Evolutionary conservation across 768 basidiomycete genomes (phyloP).

Genomic region (Ephemerocybe angulata): DNA sequence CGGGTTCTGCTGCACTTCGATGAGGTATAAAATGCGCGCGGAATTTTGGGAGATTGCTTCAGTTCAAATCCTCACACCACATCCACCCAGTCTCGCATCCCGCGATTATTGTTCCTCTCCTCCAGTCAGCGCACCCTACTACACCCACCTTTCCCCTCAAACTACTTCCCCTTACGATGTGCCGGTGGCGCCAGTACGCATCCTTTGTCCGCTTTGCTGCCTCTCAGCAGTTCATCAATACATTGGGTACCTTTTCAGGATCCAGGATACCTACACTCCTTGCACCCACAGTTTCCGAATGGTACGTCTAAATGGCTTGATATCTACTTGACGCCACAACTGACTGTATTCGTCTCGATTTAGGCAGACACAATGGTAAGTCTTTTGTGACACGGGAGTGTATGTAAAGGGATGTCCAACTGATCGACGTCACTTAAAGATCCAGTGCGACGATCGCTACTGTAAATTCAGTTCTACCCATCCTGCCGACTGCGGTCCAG

Average conservation of each 20-base stretch:
- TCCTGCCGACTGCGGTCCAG: conserved; percentile 54
- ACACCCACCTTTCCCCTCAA: conserved; percentile 19
- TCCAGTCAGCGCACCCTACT: conserved; percentile 3
- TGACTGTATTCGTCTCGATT: conserved; percentile 5
- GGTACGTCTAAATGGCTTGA: conserved; percentile 34
- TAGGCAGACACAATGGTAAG: conserved; percentile 63
- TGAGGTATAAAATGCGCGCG: not conserved
- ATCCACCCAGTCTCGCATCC: not conserved
- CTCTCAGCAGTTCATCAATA: conserved; percentile 12
- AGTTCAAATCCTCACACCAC: not conserved
- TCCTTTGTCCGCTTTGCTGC: conserved; percentile 5
- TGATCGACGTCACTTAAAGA: conserved; percentile 34
- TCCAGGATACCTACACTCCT: conserved; percentile 55
- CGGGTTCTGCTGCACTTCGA: not conserved
- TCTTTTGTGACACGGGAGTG: conserved; percentile 8
- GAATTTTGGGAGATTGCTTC: not conserved
- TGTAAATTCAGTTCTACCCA: conserved; percentile 74
- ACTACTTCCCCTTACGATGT: conserved; percentile 39
- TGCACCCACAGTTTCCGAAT: conserved; percentile 54
- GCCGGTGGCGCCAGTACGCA: conserved; percentile 66
- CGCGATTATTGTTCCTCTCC: not conserved
- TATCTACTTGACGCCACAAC: not conserved
- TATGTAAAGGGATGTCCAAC: not conserved
- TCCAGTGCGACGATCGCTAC: conserved; percentile 57
- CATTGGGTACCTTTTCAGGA: conserved; percentile 38